Evolutionary conservation across 179 eudicot genomes (phyloP).

Genomic region (Beta lomatogona): DNA sequence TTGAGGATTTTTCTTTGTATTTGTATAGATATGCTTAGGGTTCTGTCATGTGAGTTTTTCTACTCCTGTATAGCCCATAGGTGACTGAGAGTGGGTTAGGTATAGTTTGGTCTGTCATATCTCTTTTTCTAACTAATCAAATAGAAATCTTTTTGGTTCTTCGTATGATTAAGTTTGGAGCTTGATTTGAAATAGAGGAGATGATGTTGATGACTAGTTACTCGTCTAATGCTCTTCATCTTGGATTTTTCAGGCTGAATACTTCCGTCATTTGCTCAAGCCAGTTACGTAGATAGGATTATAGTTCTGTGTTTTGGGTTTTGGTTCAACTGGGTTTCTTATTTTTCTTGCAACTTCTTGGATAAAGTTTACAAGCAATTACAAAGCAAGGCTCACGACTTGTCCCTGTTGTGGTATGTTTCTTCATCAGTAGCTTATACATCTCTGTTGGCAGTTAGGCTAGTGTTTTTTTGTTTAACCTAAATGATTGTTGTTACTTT

Average conservation of each 20-base stretch:
- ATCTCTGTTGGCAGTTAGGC: background rate
- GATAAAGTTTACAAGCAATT: conserved; percentile 44
- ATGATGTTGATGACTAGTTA: background rate
- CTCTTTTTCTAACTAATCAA: too few species aligned
- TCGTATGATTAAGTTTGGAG: background rate
- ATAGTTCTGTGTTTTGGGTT: conserved; percentile 33
- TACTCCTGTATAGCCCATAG: background rate
- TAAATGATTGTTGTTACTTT: conserved; percentile 8
- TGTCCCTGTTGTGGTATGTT: conserved; percentile 44
- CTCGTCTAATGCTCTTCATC: conserved; percentile 16
- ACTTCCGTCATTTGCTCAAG: conserved; percentile 91
- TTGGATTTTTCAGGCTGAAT: conserved; percentile 78
- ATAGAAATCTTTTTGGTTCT: background rate
- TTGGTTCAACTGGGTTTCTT: conserved; percentile 60
- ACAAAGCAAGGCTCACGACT: conserved; percentile 35
- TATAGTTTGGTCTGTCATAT: too few species aligned
- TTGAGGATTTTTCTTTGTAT: background rate
- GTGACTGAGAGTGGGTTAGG: too few species aligned
- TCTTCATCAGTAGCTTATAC: background rate
- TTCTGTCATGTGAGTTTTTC: background rate
- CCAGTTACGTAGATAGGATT: conserved; percentile 85
- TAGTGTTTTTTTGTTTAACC: background rate
- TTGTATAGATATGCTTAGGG: background rate
- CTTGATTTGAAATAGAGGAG: background rate
- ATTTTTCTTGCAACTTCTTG: conserved; percentile 46